Evolutionary conservation across 306 rosid genomes (phyloP).

Genomic region (Crataegus laevigata): DNA sequence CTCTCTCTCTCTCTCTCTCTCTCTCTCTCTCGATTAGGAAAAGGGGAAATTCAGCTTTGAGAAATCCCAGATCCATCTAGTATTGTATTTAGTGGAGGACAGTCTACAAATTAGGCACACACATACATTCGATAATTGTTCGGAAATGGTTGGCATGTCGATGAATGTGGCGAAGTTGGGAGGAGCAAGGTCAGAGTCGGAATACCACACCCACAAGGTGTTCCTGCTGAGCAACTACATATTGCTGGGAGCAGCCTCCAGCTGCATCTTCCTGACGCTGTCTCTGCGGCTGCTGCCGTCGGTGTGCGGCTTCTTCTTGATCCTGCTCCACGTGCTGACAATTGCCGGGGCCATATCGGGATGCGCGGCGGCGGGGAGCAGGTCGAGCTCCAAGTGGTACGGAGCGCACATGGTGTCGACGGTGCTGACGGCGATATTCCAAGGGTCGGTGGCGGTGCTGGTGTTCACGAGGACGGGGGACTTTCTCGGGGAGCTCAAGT

Average conservation of each 20-base stretch:
- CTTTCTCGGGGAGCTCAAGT: constrained; percentile 55
- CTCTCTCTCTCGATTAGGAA: not conserved
- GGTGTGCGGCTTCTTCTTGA: constrained; percentile 64
- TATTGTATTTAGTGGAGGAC: not conserved
- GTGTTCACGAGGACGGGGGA: constrained; percentile 54
- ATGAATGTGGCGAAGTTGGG: not conserved
- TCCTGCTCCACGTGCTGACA: constrained; percentile 74
- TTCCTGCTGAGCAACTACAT: constrained; percentile 87
- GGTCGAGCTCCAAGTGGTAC: constrained; percentile 41
- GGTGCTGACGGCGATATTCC: constrained; percentile 70
- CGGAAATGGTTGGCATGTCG: not conserved
- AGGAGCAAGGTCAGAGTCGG: constrained; percentile 17
- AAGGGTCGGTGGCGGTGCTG: constrained; percentile 71
- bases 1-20: not conserved
- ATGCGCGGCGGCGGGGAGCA: constrained; percentile 43
- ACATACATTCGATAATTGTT: not conserved
- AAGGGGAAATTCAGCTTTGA: not conserved
- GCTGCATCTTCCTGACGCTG: constrained; percentile 91
- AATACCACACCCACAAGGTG: constrained; percentile 62
- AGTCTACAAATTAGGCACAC: too few relatives aligned
- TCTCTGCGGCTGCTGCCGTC: constrained; percentile 83
- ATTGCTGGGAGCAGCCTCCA: constrained; percentile 78
- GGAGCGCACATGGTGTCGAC: constrained; percentile 83
- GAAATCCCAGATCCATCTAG: not conserved
- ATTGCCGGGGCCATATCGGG: constrained; percentile 70